Percentiles rank a stretch among this genome's conserved stretches.
Evolutionary conservation across 495 filamentous ascomycete species (phyloP).

Genomic region (Neurospora sp.): DNA sequence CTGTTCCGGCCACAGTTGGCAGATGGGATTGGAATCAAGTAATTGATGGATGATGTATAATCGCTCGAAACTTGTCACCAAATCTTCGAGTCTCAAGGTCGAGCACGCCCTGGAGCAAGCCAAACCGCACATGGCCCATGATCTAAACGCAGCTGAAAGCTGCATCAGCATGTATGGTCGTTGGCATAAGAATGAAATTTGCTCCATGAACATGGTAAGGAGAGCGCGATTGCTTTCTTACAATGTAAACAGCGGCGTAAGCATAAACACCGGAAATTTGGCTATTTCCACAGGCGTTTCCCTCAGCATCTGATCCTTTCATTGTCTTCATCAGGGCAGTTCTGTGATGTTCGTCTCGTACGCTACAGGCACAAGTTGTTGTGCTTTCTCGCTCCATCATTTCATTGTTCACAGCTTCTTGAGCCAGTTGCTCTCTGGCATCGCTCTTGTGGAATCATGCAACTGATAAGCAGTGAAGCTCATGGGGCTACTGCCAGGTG

Average conservation of each 20-base stretch:
- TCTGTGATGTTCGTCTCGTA: neutral
- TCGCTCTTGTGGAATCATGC: neutral
- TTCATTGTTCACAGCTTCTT: neutral
- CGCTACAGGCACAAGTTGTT: neutral
- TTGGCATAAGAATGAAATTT: neutral
- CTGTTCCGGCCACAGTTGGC: neutral
- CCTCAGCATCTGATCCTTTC: neutral
- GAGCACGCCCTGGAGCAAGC: neutral
- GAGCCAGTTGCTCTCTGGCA: neutral
- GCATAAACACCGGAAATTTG: neutral
- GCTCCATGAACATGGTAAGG: neutral
- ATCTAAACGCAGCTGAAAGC: neutral
- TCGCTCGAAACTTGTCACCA: neutral
- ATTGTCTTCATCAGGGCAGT: neutral
- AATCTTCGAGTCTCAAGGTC: neutral
- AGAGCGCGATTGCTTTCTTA: neutral
- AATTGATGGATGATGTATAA: neutral
- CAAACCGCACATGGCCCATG: neutral
- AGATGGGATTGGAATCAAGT: neutral
- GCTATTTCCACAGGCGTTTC: neutral
- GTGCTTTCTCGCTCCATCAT: neutral
- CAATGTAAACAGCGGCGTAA: neutral
- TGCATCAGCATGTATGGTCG: neutral
- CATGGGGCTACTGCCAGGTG: neutral
- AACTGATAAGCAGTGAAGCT: neutral